Evolutionary conservation across 805 yeast species (phyloP), one percentile per base, ranked within the genome.

Genomic region (Yarrowia sp.): DNA sequence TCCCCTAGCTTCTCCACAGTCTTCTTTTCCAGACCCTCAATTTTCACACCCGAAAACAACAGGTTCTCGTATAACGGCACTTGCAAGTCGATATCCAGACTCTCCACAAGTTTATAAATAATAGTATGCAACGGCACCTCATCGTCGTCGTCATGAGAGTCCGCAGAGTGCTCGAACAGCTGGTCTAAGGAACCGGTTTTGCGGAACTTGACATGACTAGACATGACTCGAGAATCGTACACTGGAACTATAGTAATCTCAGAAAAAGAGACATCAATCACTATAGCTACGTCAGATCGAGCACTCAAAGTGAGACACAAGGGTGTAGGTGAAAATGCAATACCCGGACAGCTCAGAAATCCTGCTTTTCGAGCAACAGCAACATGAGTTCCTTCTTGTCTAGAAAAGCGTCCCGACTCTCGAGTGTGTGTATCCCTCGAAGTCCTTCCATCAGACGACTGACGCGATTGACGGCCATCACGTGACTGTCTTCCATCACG

Each of bases 261-360:
- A 11, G 40, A 0, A 12, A n/a, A 8, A 11, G 45, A 36, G 5
- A 63, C 67, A 11, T 63, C 56, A 7, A 63, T 15, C 2, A 63
- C 41, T 5, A 63, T 40, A 36, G 56, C 67, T 1, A 40, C 43
- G 26, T 63, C 67, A 2, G 67, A 48, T 1, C 67, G 67, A 2
- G 67, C 67, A 26, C 67, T 49, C n/a, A 63, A 46, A 9, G 67
- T 41, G 22, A 63, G n/a, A 40, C 67, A 63, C 3, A 63, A 26
- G 0, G 67, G 56, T 3, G 67, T 48, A 8, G 67, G 67, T 1
- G 56, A 19, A 49, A 63, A 63, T 8, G 56, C 67, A 12, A 63
- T 38, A 15, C 56, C 67, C 9, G 67, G 56, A n/a, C 36, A 43
- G 12, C 3, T 48, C 26, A 63, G n/a, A 22, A 63, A 48, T 0